phyloP scores from a whole-genome alignment of 352 stramenopile genomes.

The Phytophthora cactorum region DNA sequence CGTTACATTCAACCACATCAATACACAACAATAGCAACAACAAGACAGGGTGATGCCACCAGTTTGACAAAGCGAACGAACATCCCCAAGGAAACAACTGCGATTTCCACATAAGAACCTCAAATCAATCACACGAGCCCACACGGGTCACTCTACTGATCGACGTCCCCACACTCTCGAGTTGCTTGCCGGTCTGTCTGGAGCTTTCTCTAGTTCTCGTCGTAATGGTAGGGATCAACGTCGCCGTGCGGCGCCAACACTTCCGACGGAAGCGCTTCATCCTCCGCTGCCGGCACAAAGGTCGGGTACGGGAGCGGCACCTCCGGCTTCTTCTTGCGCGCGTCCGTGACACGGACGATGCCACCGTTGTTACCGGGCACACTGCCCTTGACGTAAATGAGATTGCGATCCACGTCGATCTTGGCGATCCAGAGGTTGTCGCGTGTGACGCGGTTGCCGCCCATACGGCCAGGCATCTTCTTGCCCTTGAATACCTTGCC shows the following conservation, averaged over 20 bases:
- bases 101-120: slow-evolving; percentile 23
- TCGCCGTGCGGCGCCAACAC: slow-evolving; percentile 81
- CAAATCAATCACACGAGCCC: slow-evolving; percentile 1
- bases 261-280: slow-evolving; percentile 61
- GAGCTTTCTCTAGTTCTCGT: slow-evolving; percentile 66
- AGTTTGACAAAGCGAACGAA: neutral
- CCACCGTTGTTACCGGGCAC: slow-evolving; percentile 92
- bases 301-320: slow-evolving; percentile 83
- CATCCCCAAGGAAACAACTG: slow-evolving; percentile 12
- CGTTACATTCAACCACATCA: neutral
- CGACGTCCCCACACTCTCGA: neutral
- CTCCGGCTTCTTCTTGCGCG: slow-evolving; percentile 82
- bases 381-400: slow-evolving; percentile 94
- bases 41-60: neutral
- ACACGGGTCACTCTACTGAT: slow-evolving; percentile 4
- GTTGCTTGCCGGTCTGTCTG: slow-evolving; percentile 15
- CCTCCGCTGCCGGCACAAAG: slow-evolving; percentile 53
- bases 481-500: slow-evolving; percentile 99
- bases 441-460: slow-evolving; percentile 93
- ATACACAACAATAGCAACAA: neutral
- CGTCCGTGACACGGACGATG: slow-evolving; percentile 87
- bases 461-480: slow-evolving; percentile 99
- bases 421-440: slow-evolving; percentile 96
- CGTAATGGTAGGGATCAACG: slow-evolving; percentile 86
- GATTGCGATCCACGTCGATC: slow-evolving; percentile 93